Evolutionary conservation across 1,284 basidiomycete species (phyloP).

Genomic region (Ustilago lituana): DNA sequence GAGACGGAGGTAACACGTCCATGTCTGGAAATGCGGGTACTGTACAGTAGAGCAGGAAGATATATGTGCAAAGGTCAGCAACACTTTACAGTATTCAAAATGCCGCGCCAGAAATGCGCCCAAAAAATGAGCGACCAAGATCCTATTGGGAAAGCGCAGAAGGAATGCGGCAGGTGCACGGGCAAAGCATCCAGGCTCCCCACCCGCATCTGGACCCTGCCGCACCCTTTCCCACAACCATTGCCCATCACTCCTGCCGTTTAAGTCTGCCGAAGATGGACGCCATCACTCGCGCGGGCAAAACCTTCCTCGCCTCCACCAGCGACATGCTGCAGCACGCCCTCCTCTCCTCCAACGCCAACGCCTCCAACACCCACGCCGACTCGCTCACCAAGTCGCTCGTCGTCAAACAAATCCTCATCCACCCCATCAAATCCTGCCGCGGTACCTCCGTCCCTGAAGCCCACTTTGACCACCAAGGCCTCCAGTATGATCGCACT

Average conservation of each 20-base stretch:
- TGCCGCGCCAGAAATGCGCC: too few species aligned
- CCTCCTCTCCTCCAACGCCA: conserved; percentile 27
- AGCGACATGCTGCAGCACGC: conserved; percentile 45
- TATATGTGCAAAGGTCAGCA: too few species aligned
- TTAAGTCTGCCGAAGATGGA: conserved; percentile 39
- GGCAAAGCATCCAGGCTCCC: too few species aligned
- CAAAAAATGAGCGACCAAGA: conserved; percentile 4
- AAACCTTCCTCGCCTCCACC: conserved; percentile 30
- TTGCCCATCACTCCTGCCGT: too few species aligned
- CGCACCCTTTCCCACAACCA: too few species aligned
- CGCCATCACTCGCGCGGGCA: conserved; percentile 26
- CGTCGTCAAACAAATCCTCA: conserved; percentile 37
- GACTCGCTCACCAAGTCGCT: conserved; percentile 45
- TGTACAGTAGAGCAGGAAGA: too few species aligned
- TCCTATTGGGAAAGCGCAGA: neutral
- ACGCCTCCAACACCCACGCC: conserved; percentile 26
- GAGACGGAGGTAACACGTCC: neutral
- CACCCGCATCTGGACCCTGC: too few species aligned
- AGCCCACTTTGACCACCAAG: conserved; percentile 47
- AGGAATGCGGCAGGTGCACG: too few species aligned
- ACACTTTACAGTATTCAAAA: too few species aligned
- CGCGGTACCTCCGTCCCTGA: conserved; percentile 51
- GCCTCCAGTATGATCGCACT: conserved; percentile 57
- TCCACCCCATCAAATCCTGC: conserved; percentile 64
- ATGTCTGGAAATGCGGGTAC: too few species aligned